Evolutionary conservation across 2,329 filamentous ascomycete species (phyloP).

Genomic region (Tolypocladium capitatum): DNA sequence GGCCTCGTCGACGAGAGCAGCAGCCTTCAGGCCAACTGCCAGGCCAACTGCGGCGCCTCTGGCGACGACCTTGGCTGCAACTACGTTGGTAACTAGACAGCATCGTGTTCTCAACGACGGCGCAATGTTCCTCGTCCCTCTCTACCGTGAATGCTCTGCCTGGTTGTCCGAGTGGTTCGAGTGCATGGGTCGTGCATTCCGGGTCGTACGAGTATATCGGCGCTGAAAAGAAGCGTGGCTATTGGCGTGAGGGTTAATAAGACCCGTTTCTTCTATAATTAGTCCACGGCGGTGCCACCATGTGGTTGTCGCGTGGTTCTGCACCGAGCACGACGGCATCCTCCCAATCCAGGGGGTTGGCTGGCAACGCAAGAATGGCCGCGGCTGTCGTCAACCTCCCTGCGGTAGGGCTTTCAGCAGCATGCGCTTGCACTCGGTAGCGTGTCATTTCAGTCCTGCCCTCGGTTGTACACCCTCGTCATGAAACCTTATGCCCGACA

Average conservation of each 20-base stretch:
- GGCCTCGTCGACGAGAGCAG: conserved; percentile 6
- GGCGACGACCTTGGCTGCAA: conserved; percentile 3
- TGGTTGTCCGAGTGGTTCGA: too few species aligned
- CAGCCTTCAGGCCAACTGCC: too few species aligned
- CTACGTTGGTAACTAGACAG: conserved; percentile 1
- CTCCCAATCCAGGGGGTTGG: too few species aligned
- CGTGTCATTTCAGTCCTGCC: neutral
- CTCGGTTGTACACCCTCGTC: neutral
- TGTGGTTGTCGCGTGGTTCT: neutral
- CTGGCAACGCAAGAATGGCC: neutral
- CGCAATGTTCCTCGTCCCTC: too few species aligned
- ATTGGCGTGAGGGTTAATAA: too few species aligned
- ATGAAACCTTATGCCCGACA: neutral
- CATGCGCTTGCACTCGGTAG: neutral
- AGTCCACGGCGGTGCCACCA: neutral
- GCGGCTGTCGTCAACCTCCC: neutral
- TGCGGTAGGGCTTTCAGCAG: neutral
- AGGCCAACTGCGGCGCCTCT: conserved; percentile 4
- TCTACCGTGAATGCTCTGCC: too few species aligned
- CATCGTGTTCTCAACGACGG: neutral
- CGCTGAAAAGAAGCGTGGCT: too few species aligned
- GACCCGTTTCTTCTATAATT: neutral
- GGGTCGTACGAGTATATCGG: too few species aligned
- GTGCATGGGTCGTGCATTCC: too few species aligned
- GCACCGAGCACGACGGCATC: neutral